Evolutionary conservation across 345 rosid species (phyloP), one percentile per base, ranked within the genome.

Genomic region (Sisymbrium irio): DNA sequence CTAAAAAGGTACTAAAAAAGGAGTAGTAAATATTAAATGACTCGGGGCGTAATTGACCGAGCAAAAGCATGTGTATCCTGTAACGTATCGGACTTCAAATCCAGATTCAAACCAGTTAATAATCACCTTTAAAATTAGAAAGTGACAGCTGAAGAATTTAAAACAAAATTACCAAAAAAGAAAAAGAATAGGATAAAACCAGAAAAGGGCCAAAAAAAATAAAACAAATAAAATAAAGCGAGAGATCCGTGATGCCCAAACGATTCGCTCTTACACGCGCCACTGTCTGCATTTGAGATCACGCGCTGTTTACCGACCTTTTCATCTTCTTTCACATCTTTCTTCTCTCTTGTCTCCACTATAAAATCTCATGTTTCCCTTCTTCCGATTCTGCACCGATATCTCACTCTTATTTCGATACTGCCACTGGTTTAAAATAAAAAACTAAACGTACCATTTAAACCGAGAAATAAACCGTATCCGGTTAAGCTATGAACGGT

Each of bases 171-270:
- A 11, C 10, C 8, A 41, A 36, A 71, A 63, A 25, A 4, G 40
- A 49, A 39, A 74, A 74, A 57, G 4, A 58, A 17, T 5, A 67
- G 6, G 6, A 41, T 28, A 63, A 30, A 63, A 47, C 54, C 33
- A 46, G 17, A 32, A 74, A 72, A 62, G 15, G 22, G 9, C 17
- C 46, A 12, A 32, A 71, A 45, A 40, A 44, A 37, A 68, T 4
- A 56, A 30, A 28, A 39, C 32, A 42, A 1, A 8, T 2, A 59
- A 19, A 56, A 10, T 5, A 25, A 50, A 47, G 80, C 71, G 63
- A 73, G 82, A 69, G 67, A 74, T 80, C 84, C 89, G 85, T 84
- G 90, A 83, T 77, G 82, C 66, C 66, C 83, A 27, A 56, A 46
- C 77, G 55, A 56, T 74, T 80, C 72, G 33, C 55, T 50, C 19